phyloP scores from a whole-genome alignment of 192 early-diverging fungal genomes.

The Obelidium mucronatum region DNA sequence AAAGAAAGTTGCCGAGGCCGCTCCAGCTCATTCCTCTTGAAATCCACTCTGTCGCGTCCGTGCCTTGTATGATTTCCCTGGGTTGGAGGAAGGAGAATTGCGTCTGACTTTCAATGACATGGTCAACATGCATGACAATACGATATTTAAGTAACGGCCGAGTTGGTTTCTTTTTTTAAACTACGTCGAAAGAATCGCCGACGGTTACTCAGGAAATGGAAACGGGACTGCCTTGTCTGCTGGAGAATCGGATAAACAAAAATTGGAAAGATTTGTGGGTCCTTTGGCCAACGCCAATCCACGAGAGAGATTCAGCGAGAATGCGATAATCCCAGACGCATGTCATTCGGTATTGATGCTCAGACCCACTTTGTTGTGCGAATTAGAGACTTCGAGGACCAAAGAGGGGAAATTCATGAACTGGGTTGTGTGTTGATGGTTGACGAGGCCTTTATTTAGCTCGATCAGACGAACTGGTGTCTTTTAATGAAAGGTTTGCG shows the following conservation, averaged over 20 bases:
- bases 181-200: conserved; percentile 76
- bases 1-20: too few relatives aligned
- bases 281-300: conserved; percentile 82
- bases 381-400: conserved; percentile 82
- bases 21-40: conserved; percentile 21
- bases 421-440: background rate
- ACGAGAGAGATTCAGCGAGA: conserved; percentile 85
- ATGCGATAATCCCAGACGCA: conserved; percentile 67
- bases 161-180: conserved; percentile 95
- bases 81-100: conserved; percentile 90
- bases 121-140: conserved; percentile 87
- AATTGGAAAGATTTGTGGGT: conserved; percentile 79
- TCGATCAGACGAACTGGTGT: conserved; percentile 70
- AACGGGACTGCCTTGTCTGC: conserved; percentile 17
- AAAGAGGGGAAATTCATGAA: conserved; percentile 61
- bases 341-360: conserved; percentile 82
- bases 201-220: background rate
- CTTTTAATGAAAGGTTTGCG: conserved; percentile 76
- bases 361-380: conserved; percentile 83
- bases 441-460: background rate
- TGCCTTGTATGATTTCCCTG: conserved; percentile 92
- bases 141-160: conserved; percentile 85
- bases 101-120: conserved; percentile 88
- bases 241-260: conserved; percentile 68
- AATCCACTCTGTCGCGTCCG: conserved; percentile 79